Conservation (phyloP, 2,329 filamentous ascomycete species). For the Cordyceps cicadae region DNA sequence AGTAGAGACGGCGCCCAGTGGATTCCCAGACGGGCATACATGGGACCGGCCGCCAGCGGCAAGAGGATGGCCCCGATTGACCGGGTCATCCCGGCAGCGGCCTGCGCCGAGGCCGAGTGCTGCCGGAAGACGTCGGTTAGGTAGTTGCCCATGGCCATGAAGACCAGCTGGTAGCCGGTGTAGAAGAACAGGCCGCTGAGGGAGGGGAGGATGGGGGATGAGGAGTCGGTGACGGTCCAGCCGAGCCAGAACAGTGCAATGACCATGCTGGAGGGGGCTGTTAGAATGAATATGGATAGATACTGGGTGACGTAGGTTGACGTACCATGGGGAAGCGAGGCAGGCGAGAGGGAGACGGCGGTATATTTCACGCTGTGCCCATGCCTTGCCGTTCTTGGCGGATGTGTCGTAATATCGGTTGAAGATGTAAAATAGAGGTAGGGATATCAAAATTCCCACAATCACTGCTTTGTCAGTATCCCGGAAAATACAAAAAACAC, state of each 20-base stretch:
- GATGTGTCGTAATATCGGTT: slow-evolving; percentile 22
- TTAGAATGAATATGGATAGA: slow-evolving; percentile 25
- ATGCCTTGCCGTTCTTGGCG: slow-evolving; percentile 20
- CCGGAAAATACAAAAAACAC: no score
- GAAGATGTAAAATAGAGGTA: slow-evolving; percentile 19
- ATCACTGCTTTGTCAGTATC: slow-evolving; percentile 19
- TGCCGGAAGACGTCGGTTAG: slow-evolving; percentile 26
- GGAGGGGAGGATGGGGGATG: slow-evolving; percentile 27
- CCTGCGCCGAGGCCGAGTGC: slow-evolving; percentile 27
- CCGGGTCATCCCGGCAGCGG: slow-evolving; percentile 25
- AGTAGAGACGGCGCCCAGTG: slow-evolving; percentile 29
- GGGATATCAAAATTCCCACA: slow-evolving; percentile 18
- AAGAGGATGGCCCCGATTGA: slow-evolving; percentile 26
- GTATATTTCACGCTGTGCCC: slow-evolving; percentile 24
- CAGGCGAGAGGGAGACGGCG: slow-evolving; percentile 38
- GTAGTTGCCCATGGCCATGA: slow-evolving; percentile 29
- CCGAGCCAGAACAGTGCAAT: slow-evolving; percentile 52
- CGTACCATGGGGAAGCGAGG: slow-evolving; percentile 53
- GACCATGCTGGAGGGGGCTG: slow-evolving; percentile 39
- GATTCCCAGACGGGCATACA: slow-evolving; percentile 25
- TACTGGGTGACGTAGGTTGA: slow-evolving; percentile 15
- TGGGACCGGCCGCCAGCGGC: slow-evolving; percentile 24
- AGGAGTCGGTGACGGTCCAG: slow-evolving; percentile 41
- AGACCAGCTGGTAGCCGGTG: slow-evolving; percentile 24
- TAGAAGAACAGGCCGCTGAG: slow-evolving; percentile 37